Base-by-base conservation (phyloP, 2,329 filamentous ascomycete genomes). In the Ophiostoma ulmi region DNA sequence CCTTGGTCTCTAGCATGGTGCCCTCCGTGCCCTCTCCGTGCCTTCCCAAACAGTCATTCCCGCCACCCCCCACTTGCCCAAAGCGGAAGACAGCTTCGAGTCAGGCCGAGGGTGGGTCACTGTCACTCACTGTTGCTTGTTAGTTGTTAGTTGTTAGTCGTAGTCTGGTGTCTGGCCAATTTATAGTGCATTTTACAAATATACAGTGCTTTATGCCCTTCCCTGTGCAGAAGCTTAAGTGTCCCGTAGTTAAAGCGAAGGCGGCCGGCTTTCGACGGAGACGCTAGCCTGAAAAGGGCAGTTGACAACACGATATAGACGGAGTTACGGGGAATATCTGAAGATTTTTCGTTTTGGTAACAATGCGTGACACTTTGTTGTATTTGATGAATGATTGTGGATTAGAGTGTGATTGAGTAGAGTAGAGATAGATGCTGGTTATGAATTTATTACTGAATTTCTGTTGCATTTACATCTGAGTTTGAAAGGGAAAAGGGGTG, bases 41-140 rank as follows among this genome's bases (percentile, higher is more conserved):
- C 66, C 41, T 68, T 68, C 66, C 66, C 65, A 67, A 67, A 67
- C n/a, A 44, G 65, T 31, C 22, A 48, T 13, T 44, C 65, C 65
- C 65, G 38, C 65, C 52, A 58, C 26, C 67, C 58, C 70, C 70
- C 70, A 71, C 70, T 71, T 71, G 70, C 70, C 68, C 41, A 67
- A 71, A 69, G 35, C 70, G 67, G 70, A 64, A 44, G 55, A 63
- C 66, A 66, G 65, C 66, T 68, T 70, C 69, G 52, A 70, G 63
- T 63, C 65, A 70, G 67, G 67, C 58, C 36, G 63, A 64, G 58
- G 55, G 22, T 35, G 26, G 55, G 13, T 11, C 52, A 31, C 31
- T 26, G n/a, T 20, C 20, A n/a, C n/a, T 26, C 22, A 20, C 55
- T 14, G 44, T 20, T 22, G 39, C 39, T 41, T 14, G 39, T 10